Conservation (phyloP, 495 filamentous ascomycete genomes). For the Pseudomonodictys pantanalensis region DNA sequence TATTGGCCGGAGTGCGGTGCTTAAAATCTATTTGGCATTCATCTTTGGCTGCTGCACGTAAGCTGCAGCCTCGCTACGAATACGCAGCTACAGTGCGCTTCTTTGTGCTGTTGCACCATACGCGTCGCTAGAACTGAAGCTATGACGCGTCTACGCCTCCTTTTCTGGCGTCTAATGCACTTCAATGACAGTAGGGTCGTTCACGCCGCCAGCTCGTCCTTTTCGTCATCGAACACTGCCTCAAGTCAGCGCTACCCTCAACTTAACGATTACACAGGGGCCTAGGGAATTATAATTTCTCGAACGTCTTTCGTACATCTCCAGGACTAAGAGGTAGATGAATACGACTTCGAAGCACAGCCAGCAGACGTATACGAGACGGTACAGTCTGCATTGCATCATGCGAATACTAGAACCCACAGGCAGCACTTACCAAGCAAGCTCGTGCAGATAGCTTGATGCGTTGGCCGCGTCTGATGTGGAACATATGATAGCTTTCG, state of each 20-base stretch:
- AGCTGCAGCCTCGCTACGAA: too few species aligned
- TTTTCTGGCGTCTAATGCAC: constrained; percentile 7
- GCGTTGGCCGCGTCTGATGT: background rate
- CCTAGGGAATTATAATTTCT: constrained; percentile 57
- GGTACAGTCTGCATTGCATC: constrained; percentile 57
- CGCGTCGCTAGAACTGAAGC: too few species aligned
- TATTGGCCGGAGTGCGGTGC: too few species aligned
- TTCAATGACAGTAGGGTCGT: background rate
- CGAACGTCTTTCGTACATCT: constrained; percentile 61
- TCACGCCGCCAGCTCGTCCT: constrained; percentile 12
- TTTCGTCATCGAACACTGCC: constrained; percentile 13
- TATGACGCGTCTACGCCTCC: too few species aligned
- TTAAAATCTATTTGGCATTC: too few species aligned
- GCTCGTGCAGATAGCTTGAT: constrained; percentile 33
- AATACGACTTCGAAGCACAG: constrained; percentile 56
- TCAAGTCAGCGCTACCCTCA: background rate
- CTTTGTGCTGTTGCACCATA: too few species aligned
- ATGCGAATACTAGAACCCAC: constrained; percentile 63
- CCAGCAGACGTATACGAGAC: constrained; percentile 61
- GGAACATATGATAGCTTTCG: too few species aligned
- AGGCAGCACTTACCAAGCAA: constrained; percentile 52
- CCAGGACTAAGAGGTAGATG: constrained; percentile 63
- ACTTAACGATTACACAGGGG: background rate
- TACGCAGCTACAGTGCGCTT: too few species aligned
- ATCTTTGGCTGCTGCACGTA: too few species aligned